Evolutionary conservation across 257 asterid species (phyloP).

Genomic region (Marsdenia floribunda): DNA sequence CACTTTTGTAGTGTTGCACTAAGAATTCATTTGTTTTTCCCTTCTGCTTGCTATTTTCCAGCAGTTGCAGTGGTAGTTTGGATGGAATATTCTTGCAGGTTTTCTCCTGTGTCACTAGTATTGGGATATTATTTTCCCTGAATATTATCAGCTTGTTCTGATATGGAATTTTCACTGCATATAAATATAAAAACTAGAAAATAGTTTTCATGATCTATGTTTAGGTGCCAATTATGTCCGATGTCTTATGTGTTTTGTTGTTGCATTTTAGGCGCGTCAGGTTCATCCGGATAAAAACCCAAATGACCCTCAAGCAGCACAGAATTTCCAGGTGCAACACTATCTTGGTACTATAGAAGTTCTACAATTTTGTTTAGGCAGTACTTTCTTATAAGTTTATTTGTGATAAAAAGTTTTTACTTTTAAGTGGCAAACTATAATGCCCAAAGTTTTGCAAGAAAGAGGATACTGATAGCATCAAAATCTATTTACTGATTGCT

Average conservation of each 20-base stretch:
- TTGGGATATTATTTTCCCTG: neutral
- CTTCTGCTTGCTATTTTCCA: too few relatives aligned
- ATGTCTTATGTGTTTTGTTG: neutral
- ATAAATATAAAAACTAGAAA: neutral
- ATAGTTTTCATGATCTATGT: neutral
- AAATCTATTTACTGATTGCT: neutral
- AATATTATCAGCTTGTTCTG: neutral
- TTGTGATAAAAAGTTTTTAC: neutral
- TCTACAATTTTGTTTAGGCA: slow-evolving; percentile 1
- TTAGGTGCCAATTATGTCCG: neutral
- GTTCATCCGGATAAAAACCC: slow-evolving; percentile 99
- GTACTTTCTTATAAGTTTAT: slow-evolving; percentile 11
- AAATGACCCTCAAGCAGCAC: slow-evolving; percentile 92
- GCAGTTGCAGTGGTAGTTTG: too few relatives aligned
- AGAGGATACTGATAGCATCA: slow-evolving; percentile 1
- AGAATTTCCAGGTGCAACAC: slow-evolving; percentile 72
- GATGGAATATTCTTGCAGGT: too few relatives aligned
- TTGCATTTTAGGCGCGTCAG: slow-evolving; percentile 67
- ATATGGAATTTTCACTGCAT: neutral
- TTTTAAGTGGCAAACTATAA: neutral
- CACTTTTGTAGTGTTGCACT: too few relatives aligned
- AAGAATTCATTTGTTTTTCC: too few relatives aligned
- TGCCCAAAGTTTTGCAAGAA: neutral
- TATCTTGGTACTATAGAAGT: neutral
- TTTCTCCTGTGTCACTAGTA: too few relatives aligned